Conservation (phyloP, 805 yeast species). For the Ogataea degrootiae region DNA sequence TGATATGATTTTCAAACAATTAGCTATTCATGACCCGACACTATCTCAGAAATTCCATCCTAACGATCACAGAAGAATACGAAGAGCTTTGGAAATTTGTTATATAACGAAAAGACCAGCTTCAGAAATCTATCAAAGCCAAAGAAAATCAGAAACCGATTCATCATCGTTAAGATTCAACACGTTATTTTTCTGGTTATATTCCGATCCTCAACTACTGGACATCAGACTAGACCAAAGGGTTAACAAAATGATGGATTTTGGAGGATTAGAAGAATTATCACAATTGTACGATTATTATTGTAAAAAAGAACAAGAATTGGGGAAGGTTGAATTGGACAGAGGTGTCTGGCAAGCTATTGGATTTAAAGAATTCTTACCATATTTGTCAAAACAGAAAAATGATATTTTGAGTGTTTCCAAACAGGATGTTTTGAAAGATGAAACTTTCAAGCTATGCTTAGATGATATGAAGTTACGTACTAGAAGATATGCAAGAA, state of each 20-base stretch:
- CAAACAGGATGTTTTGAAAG: slow-evolving; percentile 6
- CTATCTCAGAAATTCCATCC: slow-evolving; percentile 87
- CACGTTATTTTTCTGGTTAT: slow-evolving; percentile 78
- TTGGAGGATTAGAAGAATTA: slow-evolving; percentile 71
- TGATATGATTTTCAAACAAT: slow-evolving; percentile 41
- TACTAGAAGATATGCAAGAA: slow-evolving; percentile 82
- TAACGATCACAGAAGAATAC: slow-evolving; percentile 72
- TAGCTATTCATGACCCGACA: slow-evolving; percentile 59
- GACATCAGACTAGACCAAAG: slow-evolving; percentile 65
- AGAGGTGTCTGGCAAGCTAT: slow-evolving; percentile 91
- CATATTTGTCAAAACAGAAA: slow-evolving; percentile 35
- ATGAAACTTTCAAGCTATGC: slow-evolving; percentile 37
- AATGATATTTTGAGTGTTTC: slow-evolving; percentile 22
- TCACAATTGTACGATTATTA: slow-evolving; percentile 49
- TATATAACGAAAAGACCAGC: slow-evolving; percentile 63
- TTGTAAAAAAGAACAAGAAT: slow-evolving; percentile 24
- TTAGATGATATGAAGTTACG: slow-evolving; percentile 73
- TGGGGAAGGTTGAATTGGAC: slow-evolving; percentile 46
- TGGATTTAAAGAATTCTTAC: slow-evolving; percentile 86
- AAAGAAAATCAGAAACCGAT: slow-evolving; percentile 38
- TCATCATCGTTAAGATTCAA: slow-evolving; percentile 51
- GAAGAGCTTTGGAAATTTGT: slow-evolving; percentile 77
- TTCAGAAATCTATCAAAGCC: slow-evolving; percentile 65
- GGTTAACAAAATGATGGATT: slow-evolving; percentile 76
- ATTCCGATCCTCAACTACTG: slow-evolving; percentile 54